phyloP scores from a whole-genome alignment of 2,329 filamentous ascomycete genomes.

The Fulvia fulva region DNA sequence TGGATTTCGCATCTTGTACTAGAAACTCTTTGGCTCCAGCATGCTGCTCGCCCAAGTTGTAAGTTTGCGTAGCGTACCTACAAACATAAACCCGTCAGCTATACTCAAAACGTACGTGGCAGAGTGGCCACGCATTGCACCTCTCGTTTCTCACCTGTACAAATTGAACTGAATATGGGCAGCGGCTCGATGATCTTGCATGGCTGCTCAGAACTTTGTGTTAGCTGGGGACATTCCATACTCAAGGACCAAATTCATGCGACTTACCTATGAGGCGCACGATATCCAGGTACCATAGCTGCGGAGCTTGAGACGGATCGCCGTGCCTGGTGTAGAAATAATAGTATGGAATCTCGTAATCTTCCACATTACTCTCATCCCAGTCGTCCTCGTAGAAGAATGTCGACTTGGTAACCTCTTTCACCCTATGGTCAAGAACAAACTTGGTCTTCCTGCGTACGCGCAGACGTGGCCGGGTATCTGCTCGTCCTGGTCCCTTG shows the following conservation, averaged over 20 bases:
- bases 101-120: no score
- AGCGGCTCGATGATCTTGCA: background rate
- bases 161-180: background rate
- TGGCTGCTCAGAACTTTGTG: background rate
- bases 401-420: background rate
- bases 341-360: background rate
- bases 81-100: no score
- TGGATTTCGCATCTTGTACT: background rate
- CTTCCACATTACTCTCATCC: background rate
- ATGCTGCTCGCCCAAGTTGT: background rate
- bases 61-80: background rate
- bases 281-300: background rate
- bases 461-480: background rate
- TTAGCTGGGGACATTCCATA: no score
- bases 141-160: no score
- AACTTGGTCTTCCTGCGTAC: background rate
- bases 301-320: background rate
- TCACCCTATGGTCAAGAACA: background rate
- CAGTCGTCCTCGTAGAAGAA: background rate
- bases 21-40: background rate
- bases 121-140: no score
- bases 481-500: background rate
- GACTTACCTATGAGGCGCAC: background rate
- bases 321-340: background rate
- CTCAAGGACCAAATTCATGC: no score